Base-by-base conservation (phyloP, 139 green algal genomes). In the Asterochloris sp. region DNA sequence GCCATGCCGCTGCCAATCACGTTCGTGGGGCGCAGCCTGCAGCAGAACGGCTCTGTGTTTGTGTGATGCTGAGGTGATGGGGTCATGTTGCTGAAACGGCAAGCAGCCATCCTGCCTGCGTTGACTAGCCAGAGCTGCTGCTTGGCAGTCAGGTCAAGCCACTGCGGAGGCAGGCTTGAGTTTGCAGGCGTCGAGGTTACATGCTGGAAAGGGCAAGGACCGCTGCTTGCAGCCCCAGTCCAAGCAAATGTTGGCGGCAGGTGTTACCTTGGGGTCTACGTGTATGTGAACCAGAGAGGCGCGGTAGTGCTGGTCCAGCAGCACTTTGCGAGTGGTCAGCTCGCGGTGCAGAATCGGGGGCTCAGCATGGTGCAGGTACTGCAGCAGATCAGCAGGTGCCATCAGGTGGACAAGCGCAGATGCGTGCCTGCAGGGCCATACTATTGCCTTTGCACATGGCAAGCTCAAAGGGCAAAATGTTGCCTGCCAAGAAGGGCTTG, bases 291-390 rank as follows among this genome's bases (percentile, higher is more conserved):
- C 68, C 24, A 80, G 76, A 0, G 67, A 62, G 0, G 76, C 76
- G 1, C 76, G 60, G 76, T 80, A 80, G 76, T 80, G 67, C 60
- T 61, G 38, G 76, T 80, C 76, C 76, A 80, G 60, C 23, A 80
- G 54, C 0, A 80, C 61, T 29, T 62, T 38, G 60, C 21, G 38
- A n/a, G 76, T 61, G 8, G 76, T 80, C 23, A 80, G 54, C 76
- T 80, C 76, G 60, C 68, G 60, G 47, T 80, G 60, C 23, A 69
- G 54, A 21, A 21, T 80, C 9, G 76, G 76, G 23, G 38, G 67
- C 76, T 80, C 68, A 15, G 76, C 67, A 62, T 69, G 68, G 76
- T 80, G 76, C 76, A 80, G 60, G 60, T 69, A 80, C 60, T 54
- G 38, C 38, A 54, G 38, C 38, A 54, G 38, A 6, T 54, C 38